A percentile compares a stretch with the other conserved stretches of the same genome.
Conservation (phyloP, 1,139 yeast species). For the Taphrina pruni region DNA sequence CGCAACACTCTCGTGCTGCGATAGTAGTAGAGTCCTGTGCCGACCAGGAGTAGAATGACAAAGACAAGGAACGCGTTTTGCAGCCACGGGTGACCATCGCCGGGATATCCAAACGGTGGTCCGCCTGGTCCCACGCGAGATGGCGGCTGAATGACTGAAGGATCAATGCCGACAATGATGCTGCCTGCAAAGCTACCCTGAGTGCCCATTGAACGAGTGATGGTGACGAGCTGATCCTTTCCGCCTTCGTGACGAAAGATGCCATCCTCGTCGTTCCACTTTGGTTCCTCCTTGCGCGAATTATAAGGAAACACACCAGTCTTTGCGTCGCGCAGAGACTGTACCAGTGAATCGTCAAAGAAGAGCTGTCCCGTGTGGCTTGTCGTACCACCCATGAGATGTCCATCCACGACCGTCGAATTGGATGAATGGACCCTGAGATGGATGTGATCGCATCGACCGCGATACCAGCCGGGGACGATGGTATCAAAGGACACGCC, state of each 20-base stretch:
- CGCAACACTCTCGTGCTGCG: not conserved
- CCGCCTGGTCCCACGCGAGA: conserved; percentile 2
- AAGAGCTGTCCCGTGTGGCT: conserved; percentile 13
- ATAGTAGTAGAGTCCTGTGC: not conserved
- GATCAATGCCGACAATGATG: conserved; percentile 12
- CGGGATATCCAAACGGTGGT: conserved; percentile 9
- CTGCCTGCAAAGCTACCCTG: not conserved
- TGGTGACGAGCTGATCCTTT: conserved; percentile 17
- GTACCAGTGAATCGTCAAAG: conserved; percentile 14
- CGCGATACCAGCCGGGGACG: conserved; percentile 17
- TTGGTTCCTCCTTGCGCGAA: conserved; percentile 7
- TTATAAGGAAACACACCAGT: conserved; percentile 7
- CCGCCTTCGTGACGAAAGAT: conserved; percentile 7
- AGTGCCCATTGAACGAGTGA: not conserved
- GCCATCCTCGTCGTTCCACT: conserved; percentile 5
- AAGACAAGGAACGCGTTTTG: conserved; percentile 11
- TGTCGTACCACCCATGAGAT: conserved; percentile 8
- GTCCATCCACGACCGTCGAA: conserved; percentile 15
- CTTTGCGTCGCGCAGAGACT: conserved; percentile 4
- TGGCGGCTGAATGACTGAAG: conserved; percentile 12
- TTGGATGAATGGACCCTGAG: conserved; percentile 12
- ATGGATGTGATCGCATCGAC: conserved; percentile 22
- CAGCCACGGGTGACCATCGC: conserved; percentile 2
- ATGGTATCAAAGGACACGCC: conserved; percentile 9
- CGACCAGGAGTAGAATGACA: not conserved